These are phyloP conservation scores for Neofusicoccum cordaticola DNA, from an alignment of 2,329 filamentous ascomycete genomes.

Conservation along the genomic window DNA sequence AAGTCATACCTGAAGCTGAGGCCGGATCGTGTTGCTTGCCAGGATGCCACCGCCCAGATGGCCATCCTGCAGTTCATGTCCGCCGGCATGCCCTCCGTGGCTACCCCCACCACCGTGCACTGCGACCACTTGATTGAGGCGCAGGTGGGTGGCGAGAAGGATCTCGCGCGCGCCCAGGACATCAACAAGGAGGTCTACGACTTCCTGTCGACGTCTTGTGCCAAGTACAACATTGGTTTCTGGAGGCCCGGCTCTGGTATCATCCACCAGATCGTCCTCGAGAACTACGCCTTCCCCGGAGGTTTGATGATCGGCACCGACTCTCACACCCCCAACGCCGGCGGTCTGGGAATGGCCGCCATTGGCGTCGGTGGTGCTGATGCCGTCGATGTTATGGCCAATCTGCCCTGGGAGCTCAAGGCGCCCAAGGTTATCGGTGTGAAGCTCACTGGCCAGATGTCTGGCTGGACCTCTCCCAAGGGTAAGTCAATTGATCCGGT, in stretches of 20 bases:
- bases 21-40: constrained; percentile 96
- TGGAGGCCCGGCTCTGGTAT: constrained; percentile 98
- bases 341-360: constrained; percentile 90
- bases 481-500: constrained; percentile 52
- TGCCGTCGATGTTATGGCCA: constrained; percentile 97
- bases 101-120: constrained; percentile 93
- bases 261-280: constrained; percentile 96
- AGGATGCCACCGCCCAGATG: constrained; percentile 99
- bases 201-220: constrained; percentile 88
- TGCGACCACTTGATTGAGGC: constrained; percentile 99
- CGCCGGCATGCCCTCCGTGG: constrained; percentile 91
- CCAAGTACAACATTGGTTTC: constrained; percentile 99
- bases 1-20: constrained; percentile 94
- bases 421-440: constrained; percentile 96
- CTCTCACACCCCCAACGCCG: constrained; percentile 95
- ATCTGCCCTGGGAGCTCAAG: constrained; percentile 97
- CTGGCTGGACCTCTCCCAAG: constrained; percentile 91
- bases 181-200: constrained; percentile 99
- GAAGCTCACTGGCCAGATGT: constrained; percentile 83
- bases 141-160: constrained; percentile 87
- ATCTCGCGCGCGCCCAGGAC: constrained; percentile 82
- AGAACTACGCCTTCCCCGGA: constrained; percentile 99
- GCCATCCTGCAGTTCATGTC: constrained; percentile 99
- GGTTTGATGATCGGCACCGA: constrained; percentile 97
- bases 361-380: constrained; percentile 98